Conservation (phyloP, 306 rosid species). For the Casuarina glauca region DNA sequence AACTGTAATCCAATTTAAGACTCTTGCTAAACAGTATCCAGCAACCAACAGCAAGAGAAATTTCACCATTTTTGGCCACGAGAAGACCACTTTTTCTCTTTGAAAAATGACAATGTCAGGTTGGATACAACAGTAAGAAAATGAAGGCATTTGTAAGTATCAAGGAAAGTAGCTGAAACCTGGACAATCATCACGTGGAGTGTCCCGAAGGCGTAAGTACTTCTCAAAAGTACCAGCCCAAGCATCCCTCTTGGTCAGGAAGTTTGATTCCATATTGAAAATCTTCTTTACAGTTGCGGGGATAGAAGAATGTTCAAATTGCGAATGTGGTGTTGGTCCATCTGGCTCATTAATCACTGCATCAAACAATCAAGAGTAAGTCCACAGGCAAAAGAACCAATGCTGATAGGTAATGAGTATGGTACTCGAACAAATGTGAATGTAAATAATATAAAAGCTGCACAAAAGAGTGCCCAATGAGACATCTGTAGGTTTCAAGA, state of each 20-base stretch:
- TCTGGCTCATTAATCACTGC: conserved; percentile 81
- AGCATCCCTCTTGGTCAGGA: conserved; percentile 95
- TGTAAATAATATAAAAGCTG: conserved; percentile 4
- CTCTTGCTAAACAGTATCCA: background rate
- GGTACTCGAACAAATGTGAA: background rate
- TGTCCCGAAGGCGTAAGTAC: conserved; percentile 62
- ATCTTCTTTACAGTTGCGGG: conserved; percentile 93
- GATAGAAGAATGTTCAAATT: conserved; percentile 84
- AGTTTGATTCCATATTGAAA: conserved; percentile 89
- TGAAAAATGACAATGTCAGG: background rate
- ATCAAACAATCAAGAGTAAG: conserved; percentile 18
- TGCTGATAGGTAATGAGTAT: background rate
- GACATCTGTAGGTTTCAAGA: background rate
- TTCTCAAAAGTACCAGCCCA: conserved; percentile 96
- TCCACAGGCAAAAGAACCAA: background rate
- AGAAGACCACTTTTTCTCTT: background rate
- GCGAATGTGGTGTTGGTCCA: conserved; percentile 81
- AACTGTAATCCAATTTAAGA: background rate
- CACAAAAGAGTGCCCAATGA: background rate
- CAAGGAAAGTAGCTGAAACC: conserved; percentile 45
- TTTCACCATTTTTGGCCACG: background rate
- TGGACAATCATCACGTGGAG: conserved; percentile 93
- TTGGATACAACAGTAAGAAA: background rate
- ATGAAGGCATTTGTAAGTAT: conserved; percentile 4
- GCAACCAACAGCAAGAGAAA: background rate